Evolutionary conservation across 306 rosid genomes (phyloP).

Genomic region (Fragaria nilgerrensis): DNA sequence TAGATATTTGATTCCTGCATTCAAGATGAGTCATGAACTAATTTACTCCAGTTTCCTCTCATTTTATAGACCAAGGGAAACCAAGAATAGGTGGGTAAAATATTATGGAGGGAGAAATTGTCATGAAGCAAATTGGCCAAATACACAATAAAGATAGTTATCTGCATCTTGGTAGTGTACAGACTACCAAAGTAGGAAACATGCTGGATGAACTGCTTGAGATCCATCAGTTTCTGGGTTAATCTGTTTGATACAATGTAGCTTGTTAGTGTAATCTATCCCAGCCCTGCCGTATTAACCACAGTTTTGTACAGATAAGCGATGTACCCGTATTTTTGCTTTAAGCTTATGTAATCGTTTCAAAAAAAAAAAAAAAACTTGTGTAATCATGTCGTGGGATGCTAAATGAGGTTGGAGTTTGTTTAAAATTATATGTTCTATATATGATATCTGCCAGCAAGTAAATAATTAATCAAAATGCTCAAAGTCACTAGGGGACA

Average conservation of each 20-base stretch:
- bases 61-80: neutral
- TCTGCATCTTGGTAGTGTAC: neutral
- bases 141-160: neutral
- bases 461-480: too few relatives aligned
- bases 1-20: slow-evolving; percentile 16
- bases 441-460: too few relatives aligned
- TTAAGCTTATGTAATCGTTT: neutral
- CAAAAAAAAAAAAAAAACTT: too few relatives aligned
- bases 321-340: neutral
- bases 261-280: neutral
- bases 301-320: neutral
- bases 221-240: neutral
- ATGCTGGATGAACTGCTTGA: neutral
- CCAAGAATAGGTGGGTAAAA: neutral
- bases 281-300: neutral
- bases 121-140: neutral
- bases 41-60: neutral
- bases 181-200: neutral
- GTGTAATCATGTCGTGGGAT: neutral
- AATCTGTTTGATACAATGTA: neutral
- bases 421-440: neutral
- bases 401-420: neutral
- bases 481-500: too few relatives aligned
- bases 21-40: neutral
- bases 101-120: neutral